Percentiles rank a stretch among this genome's conserved stretches.
Conservation (phyloP, 768 basidiomycete species). For the Podaxis sp. region DNA sequence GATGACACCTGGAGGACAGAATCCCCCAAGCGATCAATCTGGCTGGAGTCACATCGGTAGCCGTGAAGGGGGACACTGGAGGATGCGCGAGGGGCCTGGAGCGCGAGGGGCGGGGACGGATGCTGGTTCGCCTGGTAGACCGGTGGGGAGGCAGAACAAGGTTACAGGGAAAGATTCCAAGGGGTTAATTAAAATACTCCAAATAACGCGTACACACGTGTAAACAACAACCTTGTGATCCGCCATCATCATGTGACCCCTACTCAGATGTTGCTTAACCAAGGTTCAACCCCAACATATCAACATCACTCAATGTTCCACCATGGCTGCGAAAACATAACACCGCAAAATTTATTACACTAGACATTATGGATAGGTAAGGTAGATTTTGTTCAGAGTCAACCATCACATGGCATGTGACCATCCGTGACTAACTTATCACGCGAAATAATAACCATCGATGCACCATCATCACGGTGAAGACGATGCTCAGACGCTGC, state of each 20-base stretch:
- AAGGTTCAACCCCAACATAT: too few relatives aligned
- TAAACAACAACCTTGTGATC: conserved; percentile 1
- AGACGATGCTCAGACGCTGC: background rate
- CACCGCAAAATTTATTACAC: too few relatives aligned
- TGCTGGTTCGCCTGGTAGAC: background rate
- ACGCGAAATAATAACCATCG: too few relatives aligned
- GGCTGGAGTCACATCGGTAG: conserved; percentile 6
- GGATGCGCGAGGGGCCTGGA: conserved; percentile 1
- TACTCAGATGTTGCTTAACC: too few relatives aligned
- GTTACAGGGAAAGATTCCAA: background rate
- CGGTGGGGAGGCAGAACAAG: background rate
- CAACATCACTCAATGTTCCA: conserved; percentile 41
- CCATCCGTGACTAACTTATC: too few relatives aligned
- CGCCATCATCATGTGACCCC: background rate
- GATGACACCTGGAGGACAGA: conserved; percentile 7
- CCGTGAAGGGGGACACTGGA: conserved; percentile 5
- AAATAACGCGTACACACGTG: conserved; percentile 3
- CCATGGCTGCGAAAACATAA: conserved; percentile 66
- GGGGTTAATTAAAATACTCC: background rate
- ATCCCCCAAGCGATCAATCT: conserved; percentile 2
- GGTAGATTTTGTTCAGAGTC: too few relatives aligned
- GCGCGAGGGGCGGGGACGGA: background rate
- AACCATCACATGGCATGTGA: too few relatives aligned
- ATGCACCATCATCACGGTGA: conserved; percentile 61
- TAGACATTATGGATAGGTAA: too few relatives aligned